Conservation (phyloP, 305 asterid species). For the Ajuga reptans region DNA sequence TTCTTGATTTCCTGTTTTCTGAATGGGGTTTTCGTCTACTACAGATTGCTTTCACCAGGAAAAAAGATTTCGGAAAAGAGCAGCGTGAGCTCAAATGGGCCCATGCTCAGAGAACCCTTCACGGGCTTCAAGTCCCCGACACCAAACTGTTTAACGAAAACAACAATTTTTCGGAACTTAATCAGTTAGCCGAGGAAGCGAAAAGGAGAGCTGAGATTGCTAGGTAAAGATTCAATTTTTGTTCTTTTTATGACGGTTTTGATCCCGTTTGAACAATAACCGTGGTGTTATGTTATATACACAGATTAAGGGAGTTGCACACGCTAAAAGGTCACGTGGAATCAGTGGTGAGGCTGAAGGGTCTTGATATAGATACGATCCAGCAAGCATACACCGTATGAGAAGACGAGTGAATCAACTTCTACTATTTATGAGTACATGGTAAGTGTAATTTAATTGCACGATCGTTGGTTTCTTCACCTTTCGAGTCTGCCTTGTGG, state of each 20-base stretch:
- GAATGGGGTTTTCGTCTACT: neutral
- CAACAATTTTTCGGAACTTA: constrained; percentile 82
- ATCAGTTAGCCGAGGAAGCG: constrained; percentile 98
- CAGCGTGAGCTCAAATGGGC: constrained; percentile 97
- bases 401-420: constrained; percentile 24
- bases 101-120: constrained; percentile 94
- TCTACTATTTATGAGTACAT: constrained; percentile 14
- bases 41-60: constrained; percentile 93
- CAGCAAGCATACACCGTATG: constrained; percentile 93
- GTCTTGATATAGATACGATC: constrained; percentile 89
- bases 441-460: constrained; percentile 19
- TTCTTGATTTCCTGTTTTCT: neutral
- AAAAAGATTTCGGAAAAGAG: constrained; percentile 94
- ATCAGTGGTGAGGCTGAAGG: constrained; percentile 87
- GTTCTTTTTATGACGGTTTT: neutral
- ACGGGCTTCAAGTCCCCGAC: constrained; percentile 92
- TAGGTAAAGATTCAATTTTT: constrained; percentile 37
- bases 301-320: constrained; percentile 74
- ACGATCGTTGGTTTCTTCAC: neutral
- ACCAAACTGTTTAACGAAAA: constrained; percentile 71
- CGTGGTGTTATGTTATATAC: neutral
- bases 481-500: neutral
- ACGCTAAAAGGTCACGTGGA: constrained; percentile 94
- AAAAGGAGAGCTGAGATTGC: constrained; percentile 96
- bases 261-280: neutral